Conservation (phyloP, 169 alveolate genomes). For the Cyclospora cayetanensis region DNA sequence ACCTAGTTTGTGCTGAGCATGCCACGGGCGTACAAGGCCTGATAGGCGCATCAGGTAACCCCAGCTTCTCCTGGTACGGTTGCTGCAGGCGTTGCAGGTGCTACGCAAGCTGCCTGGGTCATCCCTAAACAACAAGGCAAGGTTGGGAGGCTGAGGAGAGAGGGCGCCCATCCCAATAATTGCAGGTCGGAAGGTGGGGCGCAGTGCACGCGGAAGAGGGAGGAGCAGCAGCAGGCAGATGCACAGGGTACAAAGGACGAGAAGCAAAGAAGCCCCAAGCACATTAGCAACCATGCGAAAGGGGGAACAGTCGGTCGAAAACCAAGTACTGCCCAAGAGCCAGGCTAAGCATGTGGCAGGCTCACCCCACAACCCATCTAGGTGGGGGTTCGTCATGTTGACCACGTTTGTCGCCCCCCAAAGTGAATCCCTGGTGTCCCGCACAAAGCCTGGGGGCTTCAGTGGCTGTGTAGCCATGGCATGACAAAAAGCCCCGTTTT, state of each 20-base stretch:
- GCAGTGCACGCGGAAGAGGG: neutral
- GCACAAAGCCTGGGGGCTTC: too few relatives aligned
- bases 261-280: too few relatives aligned
- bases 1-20: neutral
- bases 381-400: too few relatives aligned
- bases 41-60: neutral
- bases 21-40: neutral
- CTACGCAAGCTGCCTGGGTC: neutral
- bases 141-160: neutral
- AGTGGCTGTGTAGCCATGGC: too few relatives aligned
- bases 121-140: neutral
- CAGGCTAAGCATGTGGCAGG: too few relatives aligned
- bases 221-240: neutral
- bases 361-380: too few relatives aligned
- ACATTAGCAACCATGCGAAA: too few relatives aligned
- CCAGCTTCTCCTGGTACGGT: neutral
- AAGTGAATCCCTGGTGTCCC: too few relatives aligned
- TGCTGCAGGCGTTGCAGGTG: neutral
- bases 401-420: too few relatives aligned
- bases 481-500: too few relatives aligned
- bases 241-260: neutral
- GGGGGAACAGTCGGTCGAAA: too few relatives aligned
- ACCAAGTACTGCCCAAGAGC: too few relatives aligned
- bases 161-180: slow-evolving; percentile 23
- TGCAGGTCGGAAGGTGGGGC: neutral